Percentiles rank a stretch among this genome's conserved stretches.
Evolutionary conservation across 192 early-diverging fungal species (phyloP).

Genomic region (Entophlyctis luteolus): DNA sequence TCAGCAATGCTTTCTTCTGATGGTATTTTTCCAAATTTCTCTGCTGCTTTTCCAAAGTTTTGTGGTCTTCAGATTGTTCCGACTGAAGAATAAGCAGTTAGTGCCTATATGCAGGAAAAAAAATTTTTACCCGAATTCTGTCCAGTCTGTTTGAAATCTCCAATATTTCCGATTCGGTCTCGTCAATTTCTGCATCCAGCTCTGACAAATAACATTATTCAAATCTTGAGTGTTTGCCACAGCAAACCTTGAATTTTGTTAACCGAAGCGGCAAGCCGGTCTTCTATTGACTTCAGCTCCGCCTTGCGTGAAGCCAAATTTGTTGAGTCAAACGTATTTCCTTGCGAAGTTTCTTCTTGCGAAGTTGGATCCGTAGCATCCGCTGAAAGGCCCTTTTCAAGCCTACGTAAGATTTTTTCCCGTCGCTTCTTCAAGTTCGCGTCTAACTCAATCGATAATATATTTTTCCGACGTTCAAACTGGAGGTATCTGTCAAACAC

Average conservation of each 20-base stretch:
- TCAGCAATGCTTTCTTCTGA: conserved; percentile 53
- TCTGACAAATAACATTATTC: conserved; percentile 20
- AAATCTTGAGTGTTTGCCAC: background rate
- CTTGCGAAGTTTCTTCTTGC: conserved; percentile 16
- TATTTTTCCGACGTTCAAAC: conserved; percentile 68
- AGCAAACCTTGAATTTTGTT: conserved; percentile 24
- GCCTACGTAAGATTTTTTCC: conserved; percentile 64
- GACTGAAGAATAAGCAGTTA: conserved; percentile 23
- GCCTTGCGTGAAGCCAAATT: conserved; percentile 7
- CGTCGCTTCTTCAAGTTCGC: conserved; percentile 64
- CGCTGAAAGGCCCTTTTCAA: conserved; percentile 37
- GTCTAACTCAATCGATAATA: conserved; percentile 68
- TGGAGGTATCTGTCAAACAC: conserved; percentile 40
- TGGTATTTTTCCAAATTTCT: conserved; percentile 72
- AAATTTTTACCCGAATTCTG: conserved; percentile 16
- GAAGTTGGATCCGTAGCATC: conserved; percentile 6
- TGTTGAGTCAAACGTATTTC: background rate
- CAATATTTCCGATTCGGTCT: conserved; percentile 27
- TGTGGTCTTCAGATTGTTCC: conserved; percentile 47
- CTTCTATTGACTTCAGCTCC: conserved; percentile 12
- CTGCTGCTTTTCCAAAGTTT: conserved; percentile 51
- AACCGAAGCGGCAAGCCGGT: background rate
- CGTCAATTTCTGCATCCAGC: conserved; percentile 43
- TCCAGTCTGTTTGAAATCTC: conserved; percentile 32
- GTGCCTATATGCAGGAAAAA: background rate